Evolutionary conservation across 306 rosid genomes (phyloP), one percentile per base, ranked within the genome.

Genomic region (Dalbergia cochinchinensis): DNA sequence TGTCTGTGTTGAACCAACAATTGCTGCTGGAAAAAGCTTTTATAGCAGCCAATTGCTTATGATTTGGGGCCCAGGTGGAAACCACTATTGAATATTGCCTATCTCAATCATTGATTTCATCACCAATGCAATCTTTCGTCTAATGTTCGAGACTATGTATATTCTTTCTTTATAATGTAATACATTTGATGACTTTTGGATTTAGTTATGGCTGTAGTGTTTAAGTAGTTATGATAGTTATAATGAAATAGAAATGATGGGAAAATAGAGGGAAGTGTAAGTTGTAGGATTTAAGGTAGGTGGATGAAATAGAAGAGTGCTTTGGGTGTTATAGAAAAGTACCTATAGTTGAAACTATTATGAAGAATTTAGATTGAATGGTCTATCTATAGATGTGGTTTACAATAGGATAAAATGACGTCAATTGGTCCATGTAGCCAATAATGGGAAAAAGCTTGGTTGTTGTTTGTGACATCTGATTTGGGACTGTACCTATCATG

Each of bases 1-100:
- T 77, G 73, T 35, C 61, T 44, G 7, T 76, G 66, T 44, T 76
- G 42, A 65, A 65, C 84, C 71, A 58, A 4, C 20, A 76, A 48
- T 77, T 76, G 71, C 34, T 22, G 34, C 45, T 84, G 5, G 35
- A n/a, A 48, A 48, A 47, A 26, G 34, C 11, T 53, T 63, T 61
- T 6, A 12, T 53, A 48, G 47, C 62, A 48, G 18, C 13, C 65
- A 31, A 34, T 65, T 51, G 26, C 80, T 65, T 19, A 76, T 8
- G 12, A 18, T 76, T 51, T 65, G 55, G 39, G 50, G n/a, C 31
- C 65, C 41, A 50, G 35, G 8, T 76, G 58, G 53, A 51, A 18
- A 65, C 31, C 59, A 31, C 47, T 39, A 16, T 15, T 59, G 6
- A 20, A 53, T 5, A 31, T 65, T 34, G 51, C 20, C 5, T 13